These are phyloP conservation scores for Cytidiella melzeri DNA, from an alignment of 768 basidiomycete species.

Conservation along the genomic window DNA sequence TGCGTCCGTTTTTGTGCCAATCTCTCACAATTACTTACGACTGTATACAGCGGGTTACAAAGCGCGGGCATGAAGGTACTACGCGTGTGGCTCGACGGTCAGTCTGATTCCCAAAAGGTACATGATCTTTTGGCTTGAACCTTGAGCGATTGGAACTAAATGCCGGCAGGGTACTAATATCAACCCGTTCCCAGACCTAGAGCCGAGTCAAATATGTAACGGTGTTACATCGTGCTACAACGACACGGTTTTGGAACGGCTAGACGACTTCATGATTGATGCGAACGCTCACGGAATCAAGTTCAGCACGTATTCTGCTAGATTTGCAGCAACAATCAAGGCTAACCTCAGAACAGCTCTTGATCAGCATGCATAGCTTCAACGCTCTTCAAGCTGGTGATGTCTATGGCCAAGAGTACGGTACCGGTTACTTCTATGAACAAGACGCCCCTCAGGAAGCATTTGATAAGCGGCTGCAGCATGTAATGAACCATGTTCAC, in stretches of 20 bases:
- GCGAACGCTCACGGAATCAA: constrained; percentile 29
- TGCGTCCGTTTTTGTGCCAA: no score
- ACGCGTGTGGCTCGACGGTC: constrained; percentile 21
- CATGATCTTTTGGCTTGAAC: neutral
- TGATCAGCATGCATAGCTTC: constrained; percentile 23
- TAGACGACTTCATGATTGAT: constrained; percentile 36
- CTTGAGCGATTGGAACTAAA: neutral
- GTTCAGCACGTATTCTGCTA: constrained; percentile 9
- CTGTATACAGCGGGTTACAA: constrained; percentile 14
- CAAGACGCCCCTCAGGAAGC: constrained; percentile 18
- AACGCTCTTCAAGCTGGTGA: constrained; percentile 29
- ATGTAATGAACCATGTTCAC: constrained; percentile 35
- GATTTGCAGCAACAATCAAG: no score
- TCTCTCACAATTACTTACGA: neutral
- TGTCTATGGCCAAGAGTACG: constrained; percentile 30
- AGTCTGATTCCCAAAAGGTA: constrained; percentile 17
- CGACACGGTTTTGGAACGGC: constrained; percentile 28
- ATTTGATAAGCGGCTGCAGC: constrained; percentile 33
- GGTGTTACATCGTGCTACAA: constrained; percentile 24
- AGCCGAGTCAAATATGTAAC: constrained; percentile 28
- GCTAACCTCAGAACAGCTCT: constrained; percentile 3
- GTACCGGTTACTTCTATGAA: constrained; percentile 31
- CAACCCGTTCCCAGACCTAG: constrained; percentile 27
- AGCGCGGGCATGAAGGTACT: constrained; percentile 21
- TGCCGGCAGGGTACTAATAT: constrained; percentile 19